Conservation (phyloP, 2,329 filamentous ascomycete species). For the Acarospora socialis region DNA sequence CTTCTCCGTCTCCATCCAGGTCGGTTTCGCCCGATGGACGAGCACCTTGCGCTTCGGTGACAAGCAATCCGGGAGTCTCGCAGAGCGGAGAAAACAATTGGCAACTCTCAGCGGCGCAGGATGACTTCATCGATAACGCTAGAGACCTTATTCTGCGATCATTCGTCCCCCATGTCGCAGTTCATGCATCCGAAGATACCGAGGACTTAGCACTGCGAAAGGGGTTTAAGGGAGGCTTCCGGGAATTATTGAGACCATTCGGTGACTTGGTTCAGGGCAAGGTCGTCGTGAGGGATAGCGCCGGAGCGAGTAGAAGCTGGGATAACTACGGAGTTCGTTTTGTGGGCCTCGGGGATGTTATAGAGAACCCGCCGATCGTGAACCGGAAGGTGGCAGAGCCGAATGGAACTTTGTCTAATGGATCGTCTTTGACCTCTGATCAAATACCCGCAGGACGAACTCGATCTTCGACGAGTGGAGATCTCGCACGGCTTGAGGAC, state of each 20-base stretch:
- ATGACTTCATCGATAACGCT: slow-evolving; percentile 35
- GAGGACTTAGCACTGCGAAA: slow-evolving; percentile 68
- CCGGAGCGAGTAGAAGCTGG: slow-evolving; percentile 65
- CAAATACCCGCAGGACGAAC: too few species aligned
- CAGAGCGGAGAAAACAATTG: neutral
- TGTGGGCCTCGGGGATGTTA: slow-evolving; percentile 45
- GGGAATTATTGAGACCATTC: slow-evolving; percentile 78
- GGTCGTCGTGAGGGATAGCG: slow-evolving; percentile 79
- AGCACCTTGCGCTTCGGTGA: neutral
- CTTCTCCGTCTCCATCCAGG: neutral
- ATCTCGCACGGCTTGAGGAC: too few species aligned
- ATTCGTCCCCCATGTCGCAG: slow-evolving; percentile 77
- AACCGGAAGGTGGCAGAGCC: slow-evolving; percentile 26
- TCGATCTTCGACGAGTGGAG: too few species aligned
- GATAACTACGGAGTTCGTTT: slow-evolving; percentile 89
- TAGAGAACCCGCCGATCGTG: slow-evolving; percentile 24
- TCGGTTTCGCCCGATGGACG: neutral
- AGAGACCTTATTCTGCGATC: slow-evolving; percentile 60
- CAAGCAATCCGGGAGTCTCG: neutral
- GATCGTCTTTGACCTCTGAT: too few species aligned
- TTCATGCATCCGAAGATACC: slow-evolving; percentile 77
- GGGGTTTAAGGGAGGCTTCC: slow-evolving; percentile 67
- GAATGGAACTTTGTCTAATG: slow-evolving; percentile 19
- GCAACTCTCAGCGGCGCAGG: neutral
- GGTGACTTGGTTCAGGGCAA: slow-evolving; percentile 79